Conservation (phyloP, 2,329 filamentous ascomycete species). For the Xylariaceae sp. region DNA sequence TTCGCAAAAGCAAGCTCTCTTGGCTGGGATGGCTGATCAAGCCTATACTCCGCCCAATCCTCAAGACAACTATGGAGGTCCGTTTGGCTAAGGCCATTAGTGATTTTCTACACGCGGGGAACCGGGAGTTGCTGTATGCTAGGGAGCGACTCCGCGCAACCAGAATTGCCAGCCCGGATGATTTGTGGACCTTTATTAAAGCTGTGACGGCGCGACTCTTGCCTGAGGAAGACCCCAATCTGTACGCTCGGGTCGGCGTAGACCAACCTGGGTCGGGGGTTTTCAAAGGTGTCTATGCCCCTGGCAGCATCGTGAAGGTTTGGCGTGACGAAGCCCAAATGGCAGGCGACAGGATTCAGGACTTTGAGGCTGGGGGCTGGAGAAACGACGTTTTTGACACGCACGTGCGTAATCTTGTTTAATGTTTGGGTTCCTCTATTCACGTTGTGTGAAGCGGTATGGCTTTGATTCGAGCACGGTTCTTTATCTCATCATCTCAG, state of each 20-base stretch:
- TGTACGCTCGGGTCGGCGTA: constrained; percentile 70
- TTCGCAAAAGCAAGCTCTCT: constrained; percentile 70
- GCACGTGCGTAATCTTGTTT: constrained; percentile 26
- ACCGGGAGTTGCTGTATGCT: constrained; percentile 82
- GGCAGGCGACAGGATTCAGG: constrained; percentile 70
- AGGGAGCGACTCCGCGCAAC: constrained; percentile 82
- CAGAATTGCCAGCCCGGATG: constrained; percentile 73
- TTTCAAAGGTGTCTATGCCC: constrained; percentile 82
- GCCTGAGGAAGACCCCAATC: constrained; percentile 68
- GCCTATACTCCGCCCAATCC: constrained; percentile 73
- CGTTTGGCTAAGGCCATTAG: constrained; percentile 70
- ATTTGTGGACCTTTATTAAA: constrained; percentile 75
- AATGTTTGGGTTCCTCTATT: neutral
- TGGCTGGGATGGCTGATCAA: constrained; percentile 80
- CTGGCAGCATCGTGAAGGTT: constrained; percentile 82
- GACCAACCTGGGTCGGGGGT: constrained; percentile 51
- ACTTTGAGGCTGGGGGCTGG: constrained; percentile 35
- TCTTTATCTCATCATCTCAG: too few relatives aligned
- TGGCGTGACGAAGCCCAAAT: constrained; percentile 75
- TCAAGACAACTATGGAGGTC: constrained; percentile 69
- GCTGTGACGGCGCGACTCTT: constrained; percentile 74
- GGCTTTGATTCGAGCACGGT: neutral
- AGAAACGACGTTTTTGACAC: constrained; percentile 71
- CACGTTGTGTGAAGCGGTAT: neutral
- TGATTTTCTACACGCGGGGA: constrained; percentile 65